Percentiles rank a stretch among this genome's conserved stretches.
phyloP scores from a whole-genome alignment of 176 grass and related monocot genomes.

The Aegilops bicornis region DNA sequence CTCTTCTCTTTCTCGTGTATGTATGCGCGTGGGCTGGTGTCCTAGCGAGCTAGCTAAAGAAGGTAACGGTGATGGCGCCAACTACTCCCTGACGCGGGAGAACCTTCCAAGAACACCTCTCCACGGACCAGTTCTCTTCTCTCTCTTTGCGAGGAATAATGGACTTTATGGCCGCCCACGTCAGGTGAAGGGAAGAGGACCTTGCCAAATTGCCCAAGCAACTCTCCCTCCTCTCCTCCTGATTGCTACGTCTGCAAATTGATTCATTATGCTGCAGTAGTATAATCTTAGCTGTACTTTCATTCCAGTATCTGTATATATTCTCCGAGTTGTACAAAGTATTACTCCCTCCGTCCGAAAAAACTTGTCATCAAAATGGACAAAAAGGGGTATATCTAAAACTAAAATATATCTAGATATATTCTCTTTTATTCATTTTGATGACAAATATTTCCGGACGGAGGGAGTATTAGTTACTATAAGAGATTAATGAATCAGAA shows the following conservation, averaged over 20 bases:
- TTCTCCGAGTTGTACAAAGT: too few species aligned
- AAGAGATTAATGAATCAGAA: background rate
- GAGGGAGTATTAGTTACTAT: too few species aligned
- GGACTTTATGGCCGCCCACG: slow-evolving; percentile 22
- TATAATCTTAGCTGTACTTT: background rate
- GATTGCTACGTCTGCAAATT: slow-evolving; percentile 25
- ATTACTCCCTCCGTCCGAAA: too few species aligned
- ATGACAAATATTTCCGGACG: too few species aligned
- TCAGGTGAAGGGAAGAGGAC: background rate
- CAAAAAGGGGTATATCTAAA: too few species aligned
- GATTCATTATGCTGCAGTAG: background rate
- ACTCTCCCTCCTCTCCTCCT: background rate
- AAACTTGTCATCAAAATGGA: too few species aligned
- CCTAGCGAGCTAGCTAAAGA: background rate
- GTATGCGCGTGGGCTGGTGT: background rate
- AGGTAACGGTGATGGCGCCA: slow-evolving; percentile 6
- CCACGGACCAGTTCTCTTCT: slow-evolving; percentile 31
- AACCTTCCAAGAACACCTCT: slow-evolving; percentile 47
- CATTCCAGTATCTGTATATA: background rate
- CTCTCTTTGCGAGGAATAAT: background rate
- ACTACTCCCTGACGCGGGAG: slow-evolving; percentile 46
- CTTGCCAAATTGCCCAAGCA: slow-evolving; percentile 16
- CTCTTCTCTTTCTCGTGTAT: background rate
- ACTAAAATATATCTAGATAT: too few species aligned
- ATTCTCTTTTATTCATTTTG: too few species aligned